Evolutionary conservation across 2,329 filamentous ascomycete genomes (phyloP).

Genomic region (Coniochaeta sp.): DNA sequence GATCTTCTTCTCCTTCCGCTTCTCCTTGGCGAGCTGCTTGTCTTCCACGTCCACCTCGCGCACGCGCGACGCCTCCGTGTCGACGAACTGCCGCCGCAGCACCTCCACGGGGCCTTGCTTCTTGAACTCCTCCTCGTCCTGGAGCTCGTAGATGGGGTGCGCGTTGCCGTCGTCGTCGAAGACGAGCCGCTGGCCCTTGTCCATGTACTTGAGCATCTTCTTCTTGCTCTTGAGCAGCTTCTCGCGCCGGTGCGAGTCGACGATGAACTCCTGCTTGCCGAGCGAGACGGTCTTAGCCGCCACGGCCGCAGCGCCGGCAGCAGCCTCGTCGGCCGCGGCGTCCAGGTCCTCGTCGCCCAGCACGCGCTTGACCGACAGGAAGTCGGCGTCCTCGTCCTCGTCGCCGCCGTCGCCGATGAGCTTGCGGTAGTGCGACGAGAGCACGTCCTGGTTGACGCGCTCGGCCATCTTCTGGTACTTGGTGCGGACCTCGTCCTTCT

Average conservation of each 20-base stretch:
- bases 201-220: slow-evolving; percentile 84
- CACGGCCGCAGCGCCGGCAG: neutral
- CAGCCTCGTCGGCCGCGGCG: slow-evolving; percentile 33
- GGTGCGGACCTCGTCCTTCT: slow-evolving; percentile 71
- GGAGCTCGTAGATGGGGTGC: slow-evolving; percentile 81
- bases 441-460: slow-evolving; percentile 87
- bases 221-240: slow-evolving; percentile 96
- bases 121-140: slow-evolving; percentile 75
- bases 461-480: slow-evolving; percentile 99
- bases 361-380: slow-evolving; percentile 84
- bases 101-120: slow-evolving; percentile 67
- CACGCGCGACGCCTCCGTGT: slow-evolving; percentile 65
- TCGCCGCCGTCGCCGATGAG: slow-evolving; percentile 51
- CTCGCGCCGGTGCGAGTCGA: slow-evolving; percentile 92
- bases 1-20: slow-evolving; percentile 67
- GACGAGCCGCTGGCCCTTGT: slow-evolving; percentile 74
- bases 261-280: slow-evolving; percentile 64
- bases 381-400: slow-evolving; percentile 60
- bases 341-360: slow-evolving; percentile 63
- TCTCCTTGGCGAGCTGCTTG: slow-evolving; percentile 72
- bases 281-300: slow-evolving; percentile 56
- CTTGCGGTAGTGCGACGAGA: slow-evolving; percentile 90
- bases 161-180: slow-evolving; percentile 89
- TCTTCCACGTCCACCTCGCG: slow-evolving; percentile 71
- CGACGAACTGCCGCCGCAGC: slow-evolving; percentile 72